Evolutionary conservation across 495 filamentous ascomycete species (phyloP), one percentile per base, ranked within the genome.

Genomic region (Xylaria sp.): DNA sequence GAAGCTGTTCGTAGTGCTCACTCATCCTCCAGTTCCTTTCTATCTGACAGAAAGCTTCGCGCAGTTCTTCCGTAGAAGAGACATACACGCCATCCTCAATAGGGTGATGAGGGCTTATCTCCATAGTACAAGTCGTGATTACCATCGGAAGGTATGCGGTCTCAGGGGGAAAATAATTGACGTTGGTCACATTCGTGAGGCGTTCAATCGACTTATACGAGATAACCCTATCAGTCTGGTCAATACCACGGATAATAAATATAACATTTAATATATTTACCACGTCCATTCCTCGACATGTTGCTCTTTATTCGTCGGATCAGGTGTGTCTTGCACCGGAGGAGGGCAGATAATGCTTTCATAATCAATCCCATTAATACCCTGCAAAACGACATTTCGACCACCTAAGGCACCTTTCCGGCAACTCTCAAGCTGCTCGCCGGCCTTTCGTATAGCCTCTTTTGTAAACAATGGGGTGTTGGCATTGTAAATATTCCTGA

Each of bases 1-100:
- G 67, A 70, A 73, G 67, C 17, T 48, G 67, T 29, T 48, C 53
- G 26, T 73, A 53, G 61, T 73, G 31, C 53, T 67, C 67, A 61
- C 66, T 67, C 58, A 31, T 66, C n/a, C 26, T 72, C 48, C 43
- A 69, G n/a, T 35, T 72, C 59, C 44, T 61, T 43, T 73, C 29
- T 61, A 35, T 31, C 24, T 67, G 26, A 41, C 67, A 59, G 15
- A 50, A 67, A 41, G 52, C 50, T 29, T 33, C 31, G 62, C 9
- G 19, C 8, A 71, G 35, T 33, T 68, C 63, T 67, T 46, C 62
- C 17, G 53, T 61, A 21, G 69, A 67, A 41, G 26, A 40, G 6
- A 31, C 21, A 31, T 26, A 24, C 55, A 24, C 17, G 9, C 41
- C 29, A 55, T 62, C 46, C 33, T 46, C 53, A 41, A 57, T 21